Evolutionary conservation across 768 basidiomycete species (phyloP), one percentile per base, ranked within the genome.

Genomic region (Xanthoconium stramineum): DNA sequence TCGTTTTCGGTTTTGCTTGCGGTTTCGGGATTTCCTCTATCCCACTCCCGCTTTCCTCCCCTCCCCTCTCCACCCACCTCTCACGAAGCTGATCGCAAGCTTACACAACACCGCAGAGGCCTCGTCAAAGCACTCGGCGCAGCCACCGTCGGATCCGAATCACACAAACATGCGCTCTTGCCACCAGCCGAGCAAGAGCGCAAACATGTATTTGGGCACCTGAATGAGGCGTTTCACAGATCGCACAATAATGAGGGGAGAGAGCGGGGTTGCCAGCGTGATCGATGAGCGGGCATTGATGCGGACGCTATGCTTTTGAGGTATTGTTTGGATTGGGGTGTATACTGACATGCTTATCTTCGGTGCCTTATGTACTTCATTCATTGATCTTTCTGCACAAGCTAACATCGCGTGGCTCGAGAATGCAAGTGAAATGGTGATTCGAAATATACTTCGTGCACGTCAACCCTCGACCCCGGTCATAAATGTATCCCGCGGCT

Each of bases 51-150:
- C 7, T 47, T 19, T 47, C 6, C n/a, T 3, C 24, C 4, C 4
- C 24, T 24, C 24, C 35, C 15, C 13, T 7, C 14, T 50, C 43
- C 19, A 14, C 15, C 19, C 30, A 17, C 28, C 7, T 13, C n/a
- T 7, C 15, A 28, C 20, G 28, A 17, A 30, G 28, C 44, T 45
- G 43, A 52, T 28, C 24, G 24, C 24, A 24, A 24, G 4, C 24
- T 4, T 4, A 24, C 4, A 24, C 24, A 5, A 28, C n/a, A 2
- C 19, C 32, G 3, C n/a, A 61, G 85, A 29, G 79, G 81, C 1
- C 66, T 86, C 30, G 72, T 86, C 19, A 83, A 80, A 65, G 82
- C 77, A 0, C 66, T 83, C 44, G 71, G 69, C 39, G 75, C 81
- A 2, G 67, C 83, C 13, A 77, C 78, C 0, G 78, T 80, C 49